Conservation (phyloP, 768 basidiomycete genomes). For the Coprinopsis marcescibilis region DNA sequence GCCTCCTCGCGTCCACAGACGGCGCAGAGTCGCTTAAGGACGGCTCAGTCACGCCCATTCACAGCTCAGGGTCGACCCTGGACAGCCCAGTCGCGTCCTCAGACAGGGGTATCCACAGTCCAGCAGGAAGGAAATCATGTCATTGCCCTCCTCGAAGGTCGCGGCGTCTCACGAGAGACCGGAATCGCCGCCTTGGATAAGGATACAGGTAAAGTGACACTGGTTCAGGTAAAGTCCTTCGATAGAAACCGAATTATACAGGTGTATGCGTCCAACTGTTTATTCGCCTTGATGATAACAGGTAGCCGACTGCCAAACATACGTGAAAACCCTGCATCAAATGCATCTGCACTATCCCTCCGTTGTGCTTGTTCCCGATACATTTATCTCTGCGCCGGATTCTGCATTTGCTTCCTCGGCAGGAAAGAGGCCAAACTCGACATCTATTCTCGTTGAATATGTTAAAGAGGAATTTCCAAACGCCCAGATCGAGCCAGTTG, state of each 20-base stretch:
- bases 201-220: conserved; percentile 66
- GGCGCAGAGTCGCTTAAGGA: conserved; percentile 2
- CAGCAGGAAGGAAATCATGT: conserved; percentile 59
- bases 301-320: conserved; percentile 84
- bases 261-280: neutral
- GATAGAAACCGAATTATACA: neutral
- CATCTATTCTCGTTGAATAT: conserved; percentile 65
- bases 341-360: conserved; percentile 72
- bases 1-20: conserved; percentile 3
- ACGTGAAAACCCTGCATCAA: conserved; percentile 83
- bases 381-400: conserved; percentile 60
- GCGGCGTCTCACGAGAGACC: conserved; percentile 76
- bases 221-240: conserved; percentile 68
- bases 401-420: conserved; percentile 33
- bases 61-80: conserved; percentile 35
- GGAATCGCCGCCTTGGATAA: conserved; percentile 84
- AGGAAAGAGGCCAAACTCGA: conserved; percentile 38
- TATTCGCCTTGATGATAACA: conserved; percentile 22
- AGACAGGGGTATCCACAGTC: conserved; percentile 61
- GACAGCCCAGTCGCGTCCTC: conserved; percentile 55
- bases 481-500: conserved; percentile 61
- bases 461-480: conserved; percentile 71
- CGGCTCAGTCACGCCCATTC: conserved; percentile 7
- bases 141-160: conserved; percentile 68
- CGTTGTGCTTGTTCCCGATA: conserved; percentile 77